Conservation (phyloP, 2,329 filamentous ascomycete genomes). For the Calonectria fujianensis region DNA sequence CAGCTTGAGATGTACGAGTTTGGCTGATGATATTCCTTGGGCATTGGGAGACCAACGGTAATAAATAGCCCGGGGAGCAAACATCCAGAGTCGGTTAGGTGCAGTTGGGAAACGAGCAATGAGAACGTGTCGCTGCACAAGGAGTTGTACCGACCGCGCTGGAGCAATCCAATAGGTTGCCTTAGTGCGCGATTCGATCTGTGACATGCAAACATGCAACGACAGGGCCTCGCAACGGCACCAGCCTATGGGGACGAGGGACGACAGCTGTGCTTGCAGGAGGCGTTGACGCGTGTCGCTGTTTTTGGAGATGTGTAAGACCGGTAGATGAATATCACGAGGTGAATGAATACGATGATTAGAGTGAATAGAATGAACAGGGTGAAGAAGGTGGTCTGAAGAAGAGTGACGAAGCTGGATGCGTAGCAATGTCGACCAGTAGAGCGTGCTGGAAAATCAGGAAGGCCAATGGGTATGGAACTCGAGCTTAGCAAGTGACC, state of each 20-base stretch:
- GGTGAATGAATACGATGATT: neutral
- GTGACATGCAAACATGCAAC: conserved; percentile 15
- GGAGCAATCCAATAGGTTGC: conserved; percentile 1
- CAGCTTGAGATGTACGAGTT: neutral
- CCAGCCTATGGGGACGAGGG: neutral
- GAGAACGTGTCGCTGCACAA: conserved; percentile 7
- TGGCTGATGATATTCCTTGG: neutral
- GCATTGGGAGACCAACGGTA: neutral
- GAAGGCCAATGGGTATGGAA: too few relatives aligned
- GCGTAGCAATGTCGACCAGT: neutral
- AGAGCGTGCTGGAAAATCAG: neutral
- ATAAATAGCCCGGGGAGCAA: conserved; percentile 11
- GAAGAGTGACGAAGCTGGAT: too few relatives aligned
- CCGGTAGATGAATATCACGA: neutral
- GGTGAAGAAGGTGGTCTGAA: neutral
- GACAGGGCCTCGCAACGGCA: conserved; percentile 1
- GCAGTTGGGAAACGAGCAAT: neutral
- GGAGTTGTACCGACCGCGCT: neutral
- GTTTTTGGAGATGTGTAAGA: neutral
- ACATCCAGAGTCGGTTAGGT: neutral
- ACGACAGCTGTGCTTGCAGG: conserved; percentile 19
- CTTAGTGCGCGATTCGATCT: neutral
- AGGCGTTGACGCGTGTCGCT: conserved; percentile 19
- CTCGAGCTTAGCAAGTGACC: neutral
- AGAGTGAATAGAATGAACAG: neutral